Evolutionary conservation across 805 yeast species (phyloP).

Genomic region (Hanseniaspora vineae): DNA sequence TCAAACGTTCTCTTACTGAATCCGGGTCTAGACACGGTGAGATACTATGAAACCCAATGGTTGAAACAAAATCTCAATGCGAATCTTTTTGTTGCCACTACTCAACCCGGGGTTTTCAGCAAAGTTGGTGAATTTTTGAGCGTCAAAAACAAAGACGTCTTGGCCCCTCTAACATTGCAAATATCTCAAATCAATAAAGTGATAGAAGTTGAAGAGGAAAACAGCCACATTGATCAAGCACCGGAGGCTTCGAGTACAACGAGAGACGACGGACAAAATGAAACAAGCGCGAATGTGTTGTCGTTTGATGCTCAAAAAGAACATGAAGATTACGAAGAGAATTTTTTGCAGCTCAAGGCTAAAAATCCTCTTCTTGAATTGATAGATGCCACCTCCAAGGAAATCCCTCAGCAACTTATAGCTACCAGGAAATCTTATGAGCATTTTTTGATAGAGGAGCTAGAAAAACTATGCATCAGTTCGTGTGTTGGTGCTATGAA

Average conservation of each 20-base stretch:
- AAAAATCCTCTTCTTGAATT: not conserved
- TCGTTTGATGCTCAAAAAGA: not conserved
- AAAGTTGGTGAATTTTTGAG: not conserved
- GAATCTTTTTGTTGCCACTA: slow-evolving; percentile 38
- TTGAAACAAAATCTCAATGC: slow-evolving; percentile 36
- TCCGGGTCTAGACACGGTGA: slow-evolving; percentile 65
- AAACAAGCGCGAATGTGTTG: no score
- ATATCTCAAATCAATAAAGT: not conserved
- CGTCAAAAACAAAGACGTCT: not conserved
- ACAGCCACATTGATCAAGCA: not conserved
- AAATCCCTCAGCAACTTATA: not conserved
- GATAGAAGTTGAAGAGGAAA: not conserved
- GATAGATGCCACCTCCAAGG: not conserved
- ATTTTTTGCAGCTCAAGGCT: not conserved
- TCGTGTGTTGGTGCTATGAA: not conserved
- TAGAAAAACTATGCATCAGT: not conserved
- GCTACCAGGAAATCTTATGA: not conserved
- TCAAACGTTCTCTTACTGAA: slow-evolving; percentile 49
- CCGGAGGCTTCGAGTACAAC: not conserved
- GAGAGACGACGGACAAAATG: no score
- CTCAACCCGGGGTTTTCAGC: not conserved
- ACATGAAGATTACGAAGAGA: not conserved
- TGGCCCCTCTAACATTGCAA: not conserved
- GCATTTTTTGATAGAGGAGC: not conserved
- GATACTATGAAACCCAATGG: slow-evolving; percentile 40